phyloP scores from a whole-genome alignment of 2,329 filamentous ascomycete genomes.

The Claviceps pusilla region DNA sequence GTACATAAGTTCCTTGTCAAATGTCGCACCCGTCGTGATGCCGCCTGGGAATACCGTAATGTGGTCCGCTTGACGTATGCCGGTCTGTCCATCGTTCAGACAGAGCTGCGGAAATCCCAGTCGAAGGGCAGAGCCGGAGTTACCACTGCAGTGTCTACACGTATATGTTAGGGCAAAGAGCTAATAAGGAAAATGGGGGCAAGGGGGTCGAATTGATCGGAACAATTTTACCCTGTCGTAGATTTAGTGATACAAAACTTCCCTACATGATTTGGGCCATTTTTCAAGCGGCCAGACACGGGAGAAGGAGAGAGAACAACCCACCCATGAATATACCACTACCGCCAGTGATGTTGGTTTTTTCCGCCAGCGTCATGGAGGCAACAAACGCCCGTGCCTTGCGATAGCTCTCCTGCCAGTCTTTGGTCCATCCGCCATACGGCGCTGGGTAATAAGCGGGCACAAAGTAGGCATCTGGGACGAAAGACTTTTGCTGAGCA shows the following conservation, averaged over 20 bases:
- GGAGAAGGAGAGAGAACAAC: background rate
- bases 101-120: conserved; percentile 60
- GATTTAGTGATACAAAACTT: background rate
- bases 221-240: conserved; percentile 2
- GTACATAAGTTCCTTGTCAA: conserved; percentile 57
- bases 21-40: conserved; percentile 63
- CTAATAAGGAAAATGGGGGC: background rate
- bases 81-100: conserved; percentile 56
- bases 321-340: conserved; percentile 56
- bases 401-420: conserved; percentile 55
- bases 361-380: conserved; percentile 67
- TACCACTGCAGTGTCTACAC: conserved; percentile 52
- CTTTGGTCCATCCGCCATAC: conserved; percentile 52
- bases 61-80: conserved; percentile 58
- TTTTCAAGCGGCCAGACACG: background rate
- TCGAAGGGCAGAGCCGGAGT: conserved; percentile 55
- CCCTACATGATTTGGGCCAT: background rate
- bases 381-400: conserved; percentile 55
- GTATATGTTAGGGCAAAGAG: background rate
- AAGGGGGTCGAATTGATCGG: background rate
- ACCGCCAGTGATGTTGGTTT: conserved; percentile 61
- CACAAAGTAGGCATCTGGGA: conserved; percentile 20
- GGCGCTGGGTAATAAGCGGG: conserved; percentile 56
- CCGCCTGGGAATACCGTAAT: conserved; percentile 65
- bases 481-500: background rate